These are phyloP conservation scores for Setaria viridis DNA, from an alignment of 202 grass and related monocot genomes.

Conservation along the genomic window DNA sequence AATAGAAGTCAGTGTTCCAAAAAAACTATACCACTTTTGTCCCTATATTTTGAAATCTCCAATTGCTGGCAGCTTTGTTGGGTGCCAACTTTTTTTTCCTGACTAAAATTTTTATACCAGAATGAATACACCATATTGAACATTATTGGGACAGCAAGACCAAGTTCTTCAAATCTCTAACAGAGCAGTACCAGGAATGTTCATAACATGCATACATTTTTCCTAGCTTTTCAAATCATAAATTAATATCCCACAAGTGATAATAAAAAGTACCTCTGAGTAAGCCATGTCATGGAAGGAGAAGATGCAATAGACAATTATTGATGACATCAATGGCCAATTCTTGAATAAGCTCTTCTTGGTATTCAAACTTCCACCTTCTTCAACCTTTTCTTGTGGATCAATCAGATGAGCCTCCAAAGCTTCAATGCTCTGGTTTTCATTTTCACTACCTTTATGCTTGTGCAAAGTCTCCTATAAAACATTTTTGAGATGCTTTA, in stretches of 20 bases:
- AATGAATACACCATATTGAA: not conserved
- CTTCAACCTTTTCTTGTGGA: conserved; percentile 40
- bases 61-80: not conserved
- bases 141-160: not conserved
- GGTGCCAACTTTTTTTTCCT: not conserved
- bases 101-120: not conserved
- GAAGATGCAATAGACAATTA: conserved; percentile 75
- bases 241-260: not conserved
- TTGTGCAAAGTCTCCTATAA: conserved; percentile 86
- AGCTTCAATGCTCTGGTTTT: conserved; percentile 39
- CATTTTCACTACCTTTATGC: conserved; percentile 44
- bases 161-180: not conserved
- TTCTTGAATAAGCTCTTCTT: conserved; percentile 77
- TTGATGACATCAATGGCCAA: conserved; percentile 89
- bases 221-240: conserved; percentile 3
- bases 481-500: conserved; percentile 11
- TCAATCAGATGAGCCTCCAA: conserved; percentile 55
- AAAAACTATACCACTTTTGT: not conserved
- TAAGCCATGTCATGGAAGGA: conserved; percentile 89
- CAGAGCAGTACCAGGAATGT: not conserved
- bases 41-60: not conserved
- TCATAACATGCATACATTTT: conserved; percentile 26
- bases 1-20: not conserved
- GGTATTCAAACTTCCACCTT: conserved; percentile 29
- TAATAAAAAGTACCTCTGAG: conserved; percentile 63